Conservation (phyloP, 2,329 filamentous ascomycete species). For the Monilinia vaccinii-corymbosi region DNA sequence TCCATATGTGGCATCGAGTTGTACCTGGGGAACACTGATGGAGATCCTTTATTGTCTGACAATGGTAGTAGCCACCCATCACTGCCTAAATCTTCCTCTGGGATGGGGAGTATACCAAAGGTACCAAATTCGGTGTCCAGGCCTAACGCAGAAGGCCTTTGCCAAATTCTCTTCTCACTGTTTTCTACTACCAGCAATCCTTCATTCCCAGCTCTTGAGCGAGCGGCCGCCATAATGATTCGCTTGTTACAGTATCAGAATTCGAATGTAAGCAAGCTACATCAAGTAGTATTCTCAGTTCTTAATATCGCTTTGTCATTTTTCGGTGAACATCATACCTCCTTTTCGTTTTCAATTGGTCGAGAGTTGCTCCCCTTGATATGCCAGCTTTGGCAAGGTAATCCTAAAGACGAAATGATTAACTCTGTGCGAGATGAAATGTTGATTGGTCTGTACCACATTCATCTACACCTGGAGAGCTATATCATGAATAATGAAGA, state of each 20-base stretch:
- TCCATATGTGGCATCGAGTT: constrained; percentile 53
- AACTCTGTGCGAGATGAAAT: constrained; percentile 67
- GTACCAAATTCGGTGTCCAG: constrained; percentile 19
- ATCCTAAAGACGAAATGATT: constrained; percentile 47
- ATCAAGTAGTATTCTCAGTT: constrained; percentile 64
- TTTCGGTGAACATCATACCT: constrained; percentile 58
- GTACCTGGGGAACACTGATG: constrained; percentile 31
- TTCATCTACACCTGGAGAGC: constrained; percentile 53
- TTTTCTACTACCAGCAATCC: constrained; percentile 60
- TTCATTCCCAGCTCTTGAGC: constrained; percentile 44
- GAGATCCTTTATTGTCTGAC: constrained; percentile 18
- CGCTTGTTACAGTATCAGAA: constrained; percentile 52
- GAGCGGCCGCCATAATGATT: constrained; percentile 47
- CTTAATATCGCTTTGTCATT: constrained; percentile 63
- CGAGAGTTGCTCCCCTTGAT: constrained; percentile 59
- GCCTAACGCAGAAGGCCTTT: constrained; percentile 41
- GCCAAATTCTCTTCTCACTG: constrained; percentile 58
- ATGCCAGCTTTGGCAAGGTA: constrained; percentile 68
- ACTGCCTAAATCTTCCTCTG: neutral
- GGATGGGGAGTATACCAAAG: constrained; percentile 21
- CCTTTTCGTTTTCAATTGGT: constrained; percentile 51
- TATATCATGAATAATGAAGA: constrained; percentile 37
- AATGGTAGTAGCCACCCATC: constrained; percentile 20
- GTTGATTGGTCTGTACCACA: constrained; percentile 59
- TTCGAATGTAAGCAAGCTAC: constrained; percentile 51